phyloP scores from a whole-genome alignment of 2,329 filamentous ascomycete genomes.

The Magnaporthales sp. region DNA sequence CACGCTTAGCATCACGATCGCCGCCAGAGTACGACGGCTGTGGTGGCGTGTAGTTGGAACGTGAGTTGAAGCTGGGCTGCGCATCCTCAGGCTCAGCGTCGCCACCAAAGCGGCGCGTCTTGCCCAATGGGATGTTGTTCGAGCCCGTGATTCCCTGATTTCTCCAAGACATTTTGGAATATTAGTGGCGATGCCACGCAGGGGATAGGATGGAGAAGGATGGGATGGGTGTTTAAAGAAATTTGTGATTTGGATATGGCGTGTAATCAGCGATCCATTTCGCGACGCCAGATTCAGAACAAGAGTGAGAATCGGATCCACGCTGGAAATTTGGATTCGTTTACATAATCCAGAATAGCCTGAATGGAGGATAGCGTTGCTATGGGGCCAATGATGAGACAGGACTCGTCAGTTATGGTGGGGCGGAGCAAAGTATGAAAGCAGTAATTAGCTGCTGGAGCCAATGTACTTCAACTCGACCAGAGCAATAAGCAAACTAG shows the following conservation, averaged over 20 bases:
- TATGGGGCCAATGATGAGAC: neutral
- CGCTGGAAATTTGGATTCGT: neutral
- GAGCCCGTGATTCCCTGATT: conserved; percentile 87
- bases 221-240: neutral
- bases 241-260: neutral
- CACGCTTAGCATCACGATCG: conserved; percentile 64
- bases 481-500: neutral
- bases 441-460: too few species aligned
- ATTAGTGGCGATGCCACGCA: neutral
- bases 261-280: neutral
- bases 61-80: conserved; percentile 3
- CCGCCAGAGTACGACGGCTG: conserved; percentile 13
- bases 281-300: neutral
- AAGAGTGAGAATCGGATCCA: neutral
- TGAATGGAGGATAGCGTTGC: neutral
- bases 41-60: conserved; percentile 1
- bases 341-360: neutral
- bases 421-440: neutral
- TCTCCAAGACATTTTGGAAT: conserved; percentile 53
- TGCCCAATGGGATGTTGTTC: conserved; percentile 94
- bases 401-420: neutral
- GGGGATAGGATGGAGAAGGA: neutral
- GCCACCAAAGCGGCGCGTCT: conserved; percentile 68
- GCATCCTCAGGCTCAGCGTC: conserved; percentile 26
- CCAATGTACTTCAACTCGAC: too few species aligned